Conservation (phyloP, 2,329 filamentous ascomycete genomes). For the Hymenoscyphus infarciens region DNA sequence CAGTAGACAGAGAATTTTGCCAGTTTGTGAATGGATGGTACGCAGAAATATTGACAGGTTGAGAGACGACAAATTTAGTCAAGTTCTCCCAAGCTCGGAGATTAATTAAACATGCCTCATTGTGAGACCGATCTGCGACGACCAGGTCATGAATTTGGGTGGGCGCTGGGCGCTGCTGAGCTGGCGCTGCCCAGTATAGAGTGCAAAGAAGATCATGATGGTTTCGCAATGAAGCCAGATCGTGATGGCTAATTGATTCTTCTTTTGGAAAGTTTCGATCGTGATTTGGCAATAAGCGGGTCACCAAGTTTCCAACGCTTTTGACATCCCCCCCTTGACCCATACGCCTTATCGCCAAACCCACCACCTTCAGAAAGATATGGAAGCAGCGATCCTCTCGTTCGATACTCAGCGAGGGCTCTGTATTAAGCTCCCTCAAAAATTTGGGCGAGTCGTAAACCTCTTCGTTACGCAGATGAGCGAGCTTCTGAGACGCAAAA, state of each 20-base stretch:
- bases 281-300: slow-evolving; percentile 63
- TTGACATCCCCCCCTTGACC: slow-evolving; percentile 47
- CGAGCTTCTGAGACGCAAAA: slow-evolving; percentile 59
- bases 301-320: slow-evolving; percentile 58
- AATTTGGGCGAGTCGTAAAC: slow-evolving; percentile 59
- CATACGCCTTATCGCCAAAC: slow-evolving; percentile 52
- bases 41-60: slow-evolving; percentile 39
- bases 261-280: slow-evolving; percentile 62
- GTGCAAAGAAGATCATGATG: slow-evolving; percentile 67
- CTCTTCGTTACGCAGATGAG: slow-evolving; percentile 62
- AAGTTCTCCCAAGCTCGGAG: slow-evolving; percentile 61
- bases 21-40: slow-evolving; percentile 52
- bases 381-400: slow-evolving; percentile 62
- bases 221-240: slow-evolving; percentile 62
- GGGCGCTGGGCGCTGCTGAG: slow-evolving; percentile 49
- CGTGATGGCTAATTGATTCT: slow-evolving; percentile 54
- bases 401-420: slow-evolving; percentile 46
- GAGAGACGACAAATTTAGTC: slow-evolving; percentile 53
- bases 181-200: slow-evolving; percentile 61
- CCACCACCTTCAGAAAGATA: slow-evolving; percentile 63
- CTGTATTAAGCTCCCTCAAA: slow-evolving; percentile 49
- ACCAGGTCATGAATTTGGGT: slow-evolving; percentile 58
- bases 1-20: slow-evolving; percentile 56
- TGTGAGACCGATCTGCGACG: slow-evolving; percentile 57
- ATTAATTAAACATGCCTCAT: slow-evolving; percentile 62